These are phyloP conservation scores for Psophocarpus tetragonolobus DNA, from an alignment of 306 rosid species.

Conservation along the genomic window DNA sequence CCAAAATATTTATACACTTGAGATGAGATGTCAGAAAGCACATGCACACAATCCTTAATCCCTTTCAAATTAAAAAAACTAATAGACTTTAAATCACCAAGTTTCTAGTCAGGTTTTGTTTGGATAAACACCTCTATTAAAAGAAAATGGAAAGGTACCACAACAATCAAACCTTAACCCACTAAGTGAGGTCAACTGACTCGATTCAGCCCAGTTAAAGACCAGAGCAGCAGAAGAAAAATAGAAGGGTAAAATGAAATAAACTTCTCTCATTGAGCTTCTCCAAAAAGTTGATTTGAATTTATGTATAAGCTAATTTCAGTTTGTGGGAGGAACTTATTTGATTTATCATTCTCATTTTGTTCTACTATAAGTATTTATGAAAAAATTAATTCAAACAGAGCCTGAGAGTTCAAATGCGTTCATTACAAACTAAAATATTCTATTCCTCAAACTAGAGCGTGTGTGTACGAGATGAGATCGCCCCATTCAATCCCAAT, in stretches of 20 bases:
- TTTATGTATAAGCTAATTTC: background rate
- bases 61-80: conserved; percentile 13
- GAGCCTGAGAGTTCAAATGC: background rate
- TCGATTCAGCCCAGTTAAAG: too few species aligned
- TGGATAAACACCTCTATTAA: too few species aligned
- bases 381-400: too few species aligned
- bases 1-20: background rate
- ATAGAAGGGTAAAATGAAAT: too few species aligned
- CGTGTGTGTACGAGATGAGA: too few species aligned
- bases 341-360: background rate
- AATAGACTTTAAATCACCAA: conserved; percentile 1
- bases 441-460: background rate
- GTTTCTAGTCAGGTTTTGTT: background rate
- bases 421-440: too few species aligned
- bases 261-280: background rate
- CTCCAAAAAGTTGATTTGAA: too few species aligned
- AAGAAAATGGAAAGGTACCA: too few species aligned
- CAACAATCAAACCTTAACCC: too few species aligned
- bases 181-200: too few species aligned
- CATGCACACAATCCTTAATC: background rate
- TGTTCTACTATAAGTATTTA: too few species aligned
- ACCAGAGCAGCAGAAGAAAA: too few species aligned
- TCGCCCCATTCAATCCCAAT: background rate
- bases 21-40: background rate
- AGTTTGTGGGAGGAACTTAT: background rate